Evolutionary conservation across 108 stramenopile species (phyloP).

Genomic region (Cyclotella sp.): DNA sequence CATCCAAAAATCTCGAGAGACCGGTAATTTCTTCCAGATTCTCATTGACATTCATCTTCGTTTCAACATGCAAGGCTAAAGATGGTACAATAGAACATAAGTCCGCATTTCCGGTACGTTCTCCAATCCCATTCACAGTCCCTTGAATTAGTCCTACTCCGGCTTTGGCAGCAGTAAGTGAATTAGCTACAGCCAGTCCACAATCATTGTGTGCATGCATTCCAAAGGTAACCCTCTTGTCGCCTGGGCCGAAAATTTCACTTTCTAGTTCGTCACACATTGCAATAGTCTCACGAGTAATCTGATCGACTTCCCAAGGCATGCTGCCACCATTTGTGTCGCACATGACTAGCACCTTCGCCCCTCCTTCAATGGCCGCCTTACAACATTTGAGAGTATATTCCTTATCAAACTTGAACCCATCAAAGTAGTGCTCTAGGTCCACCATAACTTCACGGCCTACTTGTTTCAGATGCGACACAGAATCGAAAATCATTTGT

Average conservation of each 20-base stretch:
- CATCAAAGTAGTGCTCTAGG: slow-evolving; percentile 95
- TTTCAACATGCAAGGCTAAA: slow-evolving; percentile 78
- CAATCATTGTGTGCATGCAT: slow-evolving; percentile 96
- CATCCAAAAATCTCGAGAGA: slow-evolving; percentile 89
- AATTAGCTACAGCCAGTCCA: slow-evolving; percentile 94
- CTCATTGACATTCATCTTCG: slow-evolving; percentile 58
- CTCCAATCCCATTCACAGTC: slow-evolving; percentile 92
- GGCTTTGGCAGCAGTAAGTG: slow-evolving; percentile 69
- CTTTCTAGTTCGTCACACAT: slow-evolving; percentile 38
- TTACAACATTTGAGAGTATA: slow-evolving; percentile 78
- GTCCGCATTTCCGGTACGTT: slow-evolving; percentile 95
- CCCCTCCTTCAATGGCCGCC: slow-evolving; percentile 86
- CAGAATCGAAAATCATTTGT: slow-evolving; percentile 91
- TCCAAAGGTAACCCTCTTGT: slow-evolving; percentile 62
- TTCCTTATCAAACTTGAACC: slow-evolving; percentile 77
- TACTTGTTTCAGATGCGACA: slow-evolving; percentile 64
- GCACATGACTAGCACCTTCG: slow-evolving; percentile 88
- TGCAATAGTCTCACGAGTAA: slow-evolving; percentile 55
- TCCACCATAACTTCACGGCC: slow-evolving; percentile 84
- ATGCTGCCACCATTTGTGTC: slow-evolving; percentile 95
- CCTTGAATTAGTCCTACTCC: slow-evolving; percentile 93
- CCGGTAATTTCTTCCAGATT: slow-evolving; percentile 77
- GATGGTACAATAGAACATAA: slow-evolving; percentile 86
- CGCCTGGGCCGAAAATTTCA: neutral
- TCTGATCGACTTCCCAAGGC: slow-evolving; percentile 86